Evolutionary conservation across 1,139 yeast species (phyloP).

Genomic region (Sugiyamaella neomexicana): DNA sequence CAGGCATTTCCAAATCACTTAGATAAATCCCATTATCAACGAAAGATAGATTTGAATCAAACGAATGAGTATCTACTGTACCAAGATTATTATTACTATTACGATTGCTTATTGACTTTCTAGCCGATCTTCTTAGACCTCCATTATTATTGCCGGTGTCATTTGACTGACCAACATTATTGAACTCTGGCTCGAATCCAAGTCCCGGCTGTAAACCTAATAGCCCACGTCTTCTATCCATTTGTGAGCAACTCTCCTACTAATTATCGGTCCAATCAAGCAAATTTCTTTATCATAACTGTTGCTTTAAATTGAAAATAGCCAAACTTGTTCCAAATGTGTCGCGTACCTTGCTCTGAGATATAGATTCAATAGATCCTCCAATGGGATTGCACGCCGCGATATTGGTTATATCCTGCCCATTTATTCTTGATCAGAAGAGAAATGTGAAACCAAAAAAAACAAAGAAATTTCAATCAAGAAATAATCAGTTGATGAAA

Average conservation of each 20-base stretch:
- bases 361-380: neutral
- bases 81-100: neutral
- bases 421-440: slow-evolving; percentile 4
- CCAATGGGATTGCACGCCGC: neutral
- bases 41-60: slow-evolving; percentile 11
- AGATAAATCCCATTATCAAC: slow-evolving; percentile 10
- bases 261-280: neutral
- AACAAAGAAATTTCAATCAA: neutral
- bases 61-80: neutral
- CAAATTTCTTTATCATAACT: neutral
- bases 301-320: neutral
- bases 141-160: slow-evolving; percentile 6
- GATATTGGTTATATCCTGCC: neutral
- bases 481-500: too few relatives aligned
- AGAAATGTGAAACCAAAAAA: neutral
- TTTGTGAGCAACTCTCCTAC: neutral
- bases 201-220: slow-evolving; percentile 17
- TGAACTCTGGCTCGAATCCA: slow-evolving; percentile 17
- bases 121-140: slow-evolving; percentile 3
- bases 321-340: too few relatives aligned
- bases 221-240: slow-evolving; percentile 15
- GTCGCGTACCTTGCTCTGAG: neutral
- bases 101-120: slow-evolving; percentile 3
- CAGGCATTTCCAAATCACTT: slow-evolving; percentile 14
- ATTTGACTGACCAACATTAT: neutral